Conservation (phyloP, 2,329 filamentous ascomycete genomes). For the Fusarium agapanthi region DNA sequence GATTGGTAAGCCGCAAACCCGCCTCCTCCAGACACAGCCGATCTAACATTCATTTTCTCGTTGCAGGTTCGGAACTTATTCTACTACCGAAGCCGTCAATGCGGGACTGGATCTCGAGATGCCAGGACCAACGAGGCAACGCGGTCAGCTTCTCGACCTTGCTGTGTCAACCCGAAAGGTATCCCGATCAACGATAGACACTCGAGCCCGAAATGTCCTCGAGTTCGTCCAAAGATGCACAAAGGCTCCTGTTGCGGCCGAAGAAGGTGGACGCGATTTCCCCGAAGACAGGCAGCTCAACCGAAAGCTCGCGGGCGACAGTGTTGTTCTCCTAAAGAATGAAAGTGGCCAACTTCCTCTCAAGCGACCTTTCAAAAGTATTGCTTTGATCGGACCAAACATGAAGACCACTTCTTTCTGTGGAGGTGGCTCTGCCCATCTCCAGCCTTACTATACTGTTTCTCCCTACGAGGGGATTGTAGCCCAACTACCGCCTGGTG, state of each 20-base stretch:
- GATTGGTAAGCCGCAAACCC: not conserved
- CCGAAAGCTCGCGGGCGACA: not conserved
- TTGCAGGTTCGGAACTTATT: not conserved
- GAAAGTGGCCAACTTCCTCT: not conserved
- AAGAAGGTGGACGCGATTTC: not conserved
- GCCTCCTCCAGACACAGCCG: fast-evolving
- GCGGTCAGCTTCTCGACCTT: not conserved
- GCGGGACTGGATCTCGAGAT: not conserved
- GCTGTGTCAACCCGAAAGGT: not conserved
- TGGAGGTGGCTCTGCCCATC: not conserved
- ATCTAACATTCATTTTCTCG: not conserved
- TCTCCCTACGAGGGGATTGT: not conserved
- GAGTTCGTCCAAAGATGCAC: not conserved
- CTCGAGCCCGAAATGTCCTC: not conserved
- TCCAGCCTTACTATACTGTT: not conserved
- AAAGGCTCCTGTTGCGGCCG: not conserved
- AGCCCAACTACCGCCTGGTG: not conserved
- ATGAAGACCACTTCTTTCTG: not conserved
- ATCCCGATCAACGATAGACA: not conserved
- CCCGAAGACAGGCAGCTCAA: not conserved
- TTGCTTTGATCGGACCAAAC: not conserved
- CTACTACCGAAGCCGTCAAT: not conserved
- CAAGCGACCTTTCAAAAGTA: not conserved
- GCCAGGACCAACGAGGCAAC: not conserved
- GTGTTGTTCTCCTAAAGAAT: not conserved